A percentile compares a stretch with the other conserved stretches of the same genome.
Conservation (phyloP, 2,329 filamentous ascomycete genomes). For the Neurospora crassa region DNA sequence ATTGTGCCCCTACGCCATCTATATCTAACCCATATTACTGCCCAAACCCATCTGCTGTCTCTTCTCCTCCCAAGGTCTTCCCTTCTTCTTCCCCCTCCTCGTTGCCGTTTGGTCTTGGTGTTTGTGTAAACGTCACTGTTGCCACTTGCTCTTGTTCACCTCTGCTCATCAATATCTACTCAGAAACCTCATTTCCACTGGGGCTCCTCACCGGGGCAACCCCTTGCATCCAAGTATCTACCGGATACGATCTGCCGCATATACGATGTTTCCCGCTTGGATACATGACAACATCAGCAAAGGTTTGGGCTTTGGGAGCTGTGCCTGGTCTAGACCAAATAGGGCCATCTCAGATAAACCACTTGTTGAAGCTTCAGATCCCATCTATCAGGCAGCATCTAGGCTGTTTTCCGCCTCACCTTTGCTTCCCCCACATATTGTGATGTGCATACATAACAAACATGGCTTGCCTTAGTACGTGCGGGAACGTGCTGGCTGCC, state of each 20-base stretch:
- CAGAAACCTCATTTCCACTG: not conserved
- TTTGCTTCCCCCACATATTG: not conserved
- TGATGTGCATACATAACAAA: not conserved
- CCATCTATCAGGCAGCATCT: not conserved
- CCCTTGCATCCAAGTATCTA: not conserved
- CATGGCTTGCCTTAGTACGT: not conserved
- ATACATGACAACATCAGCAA: not conserved
- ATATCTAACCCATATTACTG: not conserved
- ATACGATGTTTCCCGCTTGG: not conserved
- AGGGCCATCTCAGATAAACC: not conserved
- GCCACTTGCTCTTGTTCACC: not conserved
- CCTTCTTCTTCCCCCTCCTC: not conserved
- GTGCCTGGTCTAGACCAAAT: not conserved
- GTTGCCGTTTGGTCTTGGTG: not conserved
- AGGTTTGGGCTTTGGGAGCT: not conserved
- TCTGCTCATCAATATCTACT: not conserved
- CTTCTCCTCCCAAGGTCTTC: not conserved
- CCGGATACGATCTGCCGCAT: not conserved
- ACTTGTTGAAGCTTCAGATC: not conserved
- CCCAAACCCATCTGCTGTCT: not conserved
- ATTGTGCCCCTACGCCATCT: not conserved
- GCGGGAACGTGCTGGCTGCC: not conserved
- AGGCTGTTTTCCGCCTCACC: not conserved
- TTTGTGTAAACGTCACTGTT: not conserved
- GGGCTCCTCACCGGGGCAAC: not conserved